Conservation (phyloP, 2,329 filamentous ascomycete species). For the Pezicula rhizophila region DNA sequence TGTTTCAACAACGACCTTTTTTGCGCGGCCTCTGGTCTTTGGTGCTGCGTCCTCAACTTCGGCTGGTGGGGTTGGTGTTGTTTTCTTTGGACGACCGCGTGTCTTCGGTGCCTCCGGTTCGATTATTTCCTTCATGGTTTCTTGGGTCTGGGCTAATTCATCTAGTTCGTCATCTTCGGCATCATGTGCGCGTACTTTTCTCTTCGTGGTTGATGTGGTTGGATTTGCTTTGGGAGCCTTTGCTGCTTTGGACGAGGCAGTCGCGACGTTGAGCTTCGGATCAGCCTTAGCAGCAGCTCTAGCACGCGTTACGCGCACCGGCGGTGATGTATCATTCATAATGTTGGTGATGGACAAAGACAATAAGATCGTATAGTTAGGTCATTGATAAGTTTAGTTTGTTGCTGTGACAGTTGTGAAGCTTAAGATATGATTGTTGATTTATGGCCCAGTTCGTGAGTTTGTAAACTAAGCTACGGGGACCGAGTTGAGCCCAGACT, state of each 20-base stretch:
- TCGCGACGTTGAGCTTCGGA: slow-evolving; percentile 38
- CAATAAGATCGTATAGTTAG: not conserved
- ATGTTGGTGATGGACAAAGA: slow-evolving; percentile 14
- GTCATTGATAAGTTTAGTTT: not conserved
- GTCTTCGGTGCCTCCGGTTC: slow-evolving; percentile 29
- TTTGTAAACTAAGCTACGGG: no score
- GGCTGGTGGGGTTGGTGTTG: slow-evolving; percentile 19
- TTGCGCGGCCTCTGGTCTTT: slow-evolving; percentile 38
- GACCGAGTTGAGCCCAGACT: no score
- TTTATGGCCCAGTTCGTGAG: no score
- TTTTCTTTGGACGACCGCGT: slow-evolving; percentile 40
- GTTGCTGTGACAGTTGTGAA: not conserved
- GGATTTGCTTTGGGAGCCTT: slow-evolving; percentile 28
- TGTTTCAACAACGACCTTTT: slow-evolving; percentile 28
- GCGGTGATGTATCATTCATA: slow-evolving; percentile 51
- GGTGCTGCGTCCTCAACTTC: slow-evolving; percentile 21
- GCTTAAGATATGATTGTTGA: no score
- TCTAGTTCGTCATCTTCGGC: slow-evolving; percentile 31
- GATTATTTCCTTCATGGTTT: slow-evolving; percentile 14
- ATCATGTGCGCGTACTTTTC: slow-evolving; percentile 52
- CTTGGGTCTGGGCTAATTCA: slow-evolving; percentile 1
- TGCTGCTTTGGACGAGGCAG: slow-evolving; percentile 37
- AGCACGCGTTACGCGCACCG: slow-evolving; percentile 53
- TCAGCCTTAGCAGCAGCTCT: slow-evolving; percentile 35
- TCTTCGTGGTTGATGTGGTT: slow-evolving; percentile 33